Conservation (phyloP, 2,329 filamentous ascomycete genomes). For the Botrytis sinoallii region DNA sequence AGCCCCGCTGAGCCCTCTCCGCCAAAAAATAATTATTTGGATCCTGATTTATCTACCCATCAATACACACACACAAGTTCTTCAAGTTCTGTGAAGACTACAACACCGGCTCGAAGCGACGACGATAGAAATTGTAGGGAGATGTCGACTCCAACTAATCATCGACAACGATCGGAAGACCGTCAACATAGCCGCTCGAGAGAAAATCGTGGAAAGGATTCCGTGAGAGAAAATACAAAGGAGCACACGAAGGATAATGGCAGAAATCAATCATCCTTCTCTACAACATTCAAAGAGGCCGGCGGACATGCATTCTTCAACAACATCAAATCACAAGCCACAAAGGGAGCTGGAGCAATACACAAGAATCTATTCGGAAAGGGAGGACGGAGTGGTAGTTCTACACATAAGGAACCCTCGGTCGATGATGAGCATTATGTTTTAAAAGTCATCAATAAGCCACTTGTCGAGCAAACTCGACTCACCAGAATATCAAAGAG, state of each 20-base stretch:
- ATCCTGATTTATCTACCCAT: slow-evolving; percentile 36
- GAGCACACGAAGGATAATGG: slow-evolving; percentile 20
- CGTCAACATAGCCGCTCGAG: slow-evolving; percentile 47
- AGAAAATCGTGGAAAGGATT: slow-evolving; percentile 41
- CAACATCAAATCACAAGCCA: slow-evolving; percentile 69
- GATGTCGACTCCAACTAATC: slow-evolving; percentile 57
- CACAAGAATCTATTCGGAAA: slow-evolving; percentile 83
- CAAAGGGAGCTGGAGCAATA: slow-evolving; percentile 74
- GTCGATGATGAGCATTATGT: slow-evolving; percentile 82
- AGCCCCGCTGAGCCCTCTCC: slow-evolving; percentile 24
- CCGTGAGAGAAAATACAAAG: slow-evolving; percentile 33
- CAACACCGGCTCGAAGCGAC: slow-evolving; percentile 54
- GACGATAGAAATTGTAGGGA: slow-evolving; percentile 63
- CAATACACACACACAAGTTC: slow-evolving; percentile 31
- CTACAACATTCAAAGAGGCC: slow-evolving; percentile 57
- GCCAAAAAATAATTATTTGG: slow-evolving; percentile 19
- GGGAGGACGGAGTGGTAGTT: slow-evolving; percentile 66
- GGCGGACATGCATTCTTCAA: slow-evolving; percentile 64
- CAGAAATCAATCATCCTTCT: slow-evolving; percentile 38
- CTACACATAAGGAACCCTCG: slow-evolving; percentile 60
- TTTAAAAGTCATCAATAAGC: slow-evolving; percentile 79
- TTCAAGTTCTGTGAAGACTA: slow-evolving; percentile 49
- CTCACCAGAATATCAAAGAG: slow-evolving; percentile 86
- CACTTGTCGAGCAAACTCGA: slow-evolving; percentile 85
- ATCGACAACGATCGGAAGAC: slow-evolving; percentile 72